A percentile compares a stretch with the other conserved stretches of the same genome.
These are phyloP conservation scores for Macrolepiota albuminosa DNA, from an alignment of 768 basidiomycete genomes.

Conservation along the genomic window DNA sequence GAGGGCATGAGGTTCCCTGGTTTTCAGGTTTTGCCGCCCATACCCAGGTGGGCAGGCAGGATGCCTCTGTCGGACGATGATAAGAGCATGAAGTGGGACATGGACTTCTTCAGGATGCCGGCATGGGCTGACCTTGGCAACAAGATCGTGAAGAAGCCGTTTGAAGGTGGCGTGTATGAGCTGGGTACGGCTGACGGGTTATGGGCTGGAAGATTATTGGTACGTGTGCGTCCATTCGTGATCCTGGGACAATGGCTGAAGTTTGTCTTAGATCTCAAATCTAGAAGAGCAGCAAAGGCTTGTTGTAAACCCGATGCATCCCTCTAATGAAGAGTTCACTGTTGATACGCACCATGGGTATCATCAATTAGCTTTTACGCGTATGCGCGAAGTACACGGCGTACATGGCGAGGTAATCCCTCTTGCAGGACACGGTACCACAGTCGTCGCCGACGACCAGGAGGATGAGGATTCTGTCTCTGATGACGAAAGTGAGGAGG, in stretches of 20 bases:
- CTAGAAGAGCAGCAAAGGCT: constrained; percentile 12
- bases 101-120: constrained; percentile 46
- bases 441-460: background rate
- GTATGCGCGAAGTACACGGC: constrained; percentile 50
- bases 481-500: constrained; percentile 18
- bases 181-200: constrained; percentile 45
- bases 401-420: constrained; percentile 16
- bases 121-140: constrained; percentile 29
- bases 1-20: background rate
- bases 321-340: constrained; percentile 22
- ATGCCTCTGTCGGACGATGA: constrained; percentile 4
- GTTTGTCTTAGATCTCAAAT: constrained; percentile 19
- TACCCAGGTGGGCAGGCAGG: constrained; percentile 12
- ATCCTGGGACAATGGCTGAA: background rate
- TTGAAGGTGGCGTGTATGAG: constrained; percentile 28
- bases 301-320: constrained; percentile 11
- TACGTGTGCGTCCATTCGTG: constrained; percentile 23
- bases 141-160: constrained; percentile 3
- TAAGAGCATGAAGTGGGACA: constrained; percentile 39
- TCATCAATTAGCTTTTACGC: constrained; percentile 36
- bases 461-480: background rate
- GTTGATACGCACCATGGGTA: background rate
- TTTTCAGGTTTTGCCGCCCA: background rate
- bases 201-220: constrained; percentile 55
- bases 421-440: background rate